These are phyloP conservation scores for Mayamaea pseudoterrestris DNA, from an alignment of 108 stramenopile species.

Conservation along the genomic window DNA sequence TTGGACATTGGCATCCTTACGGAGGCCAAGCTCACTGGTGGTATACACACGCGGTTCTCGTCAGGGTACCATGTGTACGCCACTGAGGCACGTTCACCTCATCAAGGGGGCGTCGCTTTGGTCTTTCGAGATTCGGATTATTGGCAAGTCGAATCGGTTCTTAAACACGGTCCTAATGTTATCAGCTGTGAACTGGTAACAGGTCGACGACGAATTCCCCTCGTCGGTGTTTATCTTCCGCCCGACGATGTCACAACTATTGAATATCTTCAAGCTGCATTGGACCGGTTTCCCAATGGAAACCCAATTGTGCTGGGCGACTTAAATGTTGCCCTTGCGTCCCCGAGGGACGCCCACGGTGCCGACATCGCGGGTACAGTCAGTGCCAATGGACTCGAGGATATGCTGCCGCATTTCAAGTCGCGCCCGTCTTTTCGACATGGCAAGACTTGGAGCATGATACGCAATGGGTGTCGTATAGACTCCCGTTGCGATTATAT, in stretches of 20 bases:
- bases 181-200: neutral
- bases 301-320: no score
- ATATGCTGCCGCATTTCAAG: constrained; percentile 3
- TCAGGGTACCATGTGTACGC: no score
- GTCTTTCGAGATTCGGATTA: constrained; percentile 3
- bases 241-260: no score
- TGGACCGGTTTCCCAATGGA: no score
- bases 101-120: constrained; percentile 6
- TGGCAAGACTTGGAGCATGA: neutral
- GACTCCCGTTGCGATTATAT: neutral
- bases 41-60: no score
- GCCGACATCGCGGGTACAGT: no score
- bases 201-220: neutral
- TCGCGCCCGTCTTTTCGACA: neutral
- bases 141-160: constrained; percentile 1
- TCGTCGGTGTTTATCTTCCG: constrained; percentile 4
- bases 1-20: neutral
- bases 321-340: no score
- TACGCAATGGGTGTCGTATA: neutral
- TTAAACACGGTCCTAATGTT: constrained; percentile 3
- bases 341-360: no score
- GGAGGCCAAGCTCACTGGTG: constrained; percentile 2
- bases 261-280: no score
- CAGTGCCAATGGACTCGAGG: neutral
- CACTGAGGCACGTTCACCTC: no score